Evolutionary conservation across 148 eudicot species (phyloP).

Genomic region (Spergularia marina): DNA sequence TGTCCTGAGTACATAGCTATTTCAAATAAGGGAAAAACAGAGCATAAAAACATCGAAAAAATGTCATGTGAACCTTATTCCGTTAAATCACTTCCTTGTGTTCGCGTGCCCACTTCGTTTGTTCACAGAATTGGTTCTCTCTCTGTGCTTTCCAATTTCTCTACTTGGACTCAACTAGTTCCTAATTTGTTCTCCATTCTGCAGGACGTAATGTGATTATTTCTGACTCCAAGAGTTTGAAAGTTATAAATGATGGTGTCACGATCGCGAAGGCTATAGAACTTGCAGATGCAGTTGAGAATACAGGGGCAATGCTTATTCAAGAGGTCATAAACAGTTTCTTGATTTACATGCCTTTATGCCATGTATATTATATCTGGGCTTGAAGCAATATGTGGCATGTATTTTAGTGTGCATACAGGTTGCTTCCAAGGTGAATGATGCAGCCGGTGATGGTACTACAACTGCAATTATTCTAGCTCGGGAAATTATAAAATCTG

Average conservation of each 20-base stretch:
- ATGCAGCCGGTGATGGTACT: slow-evolving; percentile 93
- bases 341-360: slow-evolving; percentile 15
- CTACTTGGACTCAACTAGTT: background rate
- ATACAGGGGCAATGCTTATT: slow-evolving; percentile 74
- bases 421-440: slow-evolving; percentile 94
- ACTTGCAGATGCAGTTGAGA: slow-evolving; percentile 79
- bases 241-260: slow-evolving; percentile 91
- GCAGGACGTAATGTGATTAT: slow-evolving; percentile 94
- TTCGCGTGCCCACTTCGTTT: no score
- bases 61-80: no score
- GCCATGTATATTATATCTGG: slow-evolving; percentile 10
- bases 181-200: slow-evolving; percentile 7
- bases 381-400: slow-evolving; percentile 24
- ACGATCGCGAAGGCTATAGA: slow-evolving; percentile 86
- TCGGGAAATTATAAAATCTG: slow-evolving; percentile 76
- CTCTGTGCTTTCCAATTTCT: background rate
- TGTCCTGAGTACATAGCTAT: no score
- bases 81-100: no score
- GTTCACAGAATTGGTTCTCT: no score
- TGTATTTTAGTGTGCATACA: slow-evolving; percentile 37
- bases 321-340: slow-evolving; percentile 59
- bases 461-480: slow-evolving; percentile 91
- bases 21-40: no score
- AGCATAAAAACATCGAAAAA: no score
- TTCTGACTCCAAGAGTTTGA: slow-evolving; percentile 61